Evolutionary conservation across 768 basidiomycete genomes (phyloP).

Genomic region (Amanita molliuscula): DNA sequence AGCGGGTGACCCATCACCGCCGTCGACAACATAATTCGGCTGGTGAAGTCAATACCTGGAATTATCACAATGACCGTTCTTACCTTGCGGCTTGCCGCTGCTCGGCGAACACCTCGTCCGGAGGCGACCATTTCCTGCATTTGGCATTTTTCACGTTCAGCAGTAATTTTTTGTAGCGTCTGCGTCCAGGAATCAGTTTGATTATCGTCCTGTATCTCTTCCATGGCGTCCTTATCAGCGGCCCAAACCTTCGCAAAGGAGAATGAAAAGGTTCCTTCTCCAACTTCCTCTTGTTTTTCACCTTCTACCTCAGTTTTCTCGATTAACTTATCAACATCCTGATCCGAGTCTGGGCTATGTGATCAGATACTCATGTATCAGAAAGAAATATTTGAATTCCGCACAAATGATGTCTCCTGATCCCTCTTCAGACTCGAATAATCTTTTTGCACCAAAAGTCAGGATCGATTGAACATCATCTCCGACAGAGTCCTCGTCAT

Average conservation of each 20-base stretch:
- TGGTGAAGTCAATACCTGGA: not conserved
- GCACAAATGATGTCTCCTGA: conserved; percentile 63
- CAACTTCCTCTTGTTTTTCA: conserved; percentile 36
- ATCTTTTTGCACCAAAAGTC: conserved; percentile 76
- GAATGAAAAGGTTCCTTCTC: conserved; percentile 53
- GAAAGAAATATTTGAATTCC: conserved; percentile 10
- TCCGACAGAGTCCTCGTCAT: conserved; percentile 59
- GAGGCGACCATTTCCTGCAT: conserved; percentile 40
- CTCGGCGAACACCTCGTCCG: conserved; percentile 68
- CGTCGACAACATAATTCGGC: conserved; percentile 23
- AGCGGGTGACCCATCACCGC: conserved; percentile 11
- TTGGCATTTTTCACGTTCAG: conserved; percentile 30
- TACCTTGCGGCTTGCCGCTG: conserved; percentile 46
- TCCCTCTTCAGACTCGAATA: conserved; percentile 61
- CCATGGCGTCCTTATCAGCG: conserved; percentile 60
- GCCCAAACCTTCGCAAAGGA: conserved; percentile 92
- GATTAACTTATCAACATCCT: conserved; percentile 80
- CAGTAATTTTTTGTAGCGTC: conserved; percentile 45
- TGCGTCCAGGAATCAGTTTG: conserved; percentile 77
- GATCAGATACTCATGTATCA: not conserved
- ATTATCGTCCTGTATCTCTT: conserved; percentile 56
- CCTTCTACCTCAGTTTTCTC: conserved; percentile 75
- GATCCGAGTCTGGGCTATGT: conserved; percentile 48
- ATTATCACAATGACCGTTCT: not conserved
- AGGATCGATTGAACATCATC: conserved; percentile 86